A percentile compares a stretch with the other conserved stretches of the same genome.
Evolutionary conservation across 805 yeast genomes (phyloP).

Genomic region (Schwanniomyces vanrijiae): DNA sequence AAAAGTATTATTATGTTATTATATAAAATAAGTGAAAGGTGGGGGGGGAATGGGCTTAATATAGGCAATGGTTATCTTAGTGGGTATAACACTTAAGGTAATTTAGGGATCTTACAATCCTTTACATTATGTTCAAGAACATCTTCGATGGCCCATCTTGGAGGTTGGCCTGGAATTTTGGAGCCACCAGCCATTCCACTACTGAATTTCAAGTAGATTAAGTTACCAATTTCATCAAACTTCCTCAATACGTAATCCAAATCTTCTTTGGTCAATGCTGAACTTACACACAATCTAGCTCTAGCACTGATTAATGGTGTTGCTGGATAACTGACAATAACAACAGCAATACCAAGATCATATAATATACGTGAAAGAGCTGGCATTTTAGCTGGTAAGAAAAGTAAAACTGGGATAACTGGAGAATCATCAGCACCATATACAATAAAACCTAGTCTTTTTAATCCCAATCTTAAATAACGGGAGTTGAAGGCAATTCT

Average conservation of each 20-base stretch:
- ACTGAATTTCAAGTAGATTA: constrained; percentile 69
- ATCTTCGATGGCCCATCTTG: constrained; percentile 79
- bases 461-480: constrained; percentile 85
- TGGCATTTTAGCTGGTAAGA: constrained; percentile 93
- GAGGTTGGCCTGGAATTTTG: constrained; percentile 51
- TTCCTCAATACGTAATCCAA: constrained; percentile 75
- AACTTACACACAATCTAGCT: constrained; percentile 87
- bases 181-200: constrained; percentile 78
- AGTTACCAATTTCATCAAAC: constrained; percentile 77
- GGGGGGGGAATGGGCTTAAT: too few relatives aligned
- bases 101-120: constrained; percentile 47
- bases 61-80: not conserved
- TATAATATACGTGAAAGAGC: constrained; percentile 82
- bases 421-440: constrained; percentile 97
- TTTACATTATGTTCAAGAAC: constrained; percentile 70
- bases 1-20: not conserved
- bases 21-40: not conserved
- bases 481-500: constrained; percentile 96
- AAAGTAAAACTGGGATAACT: constrained; percentile 83
- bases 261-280: constrained; percentile 92
- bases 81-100: constrained; percentile 6
- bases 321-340: constrained; percentile 97
- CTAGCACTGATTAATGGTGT: constrained; percentile 89
- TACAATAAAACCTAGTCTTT: constrained; percentile 89
- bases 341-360: constrained; percentile 83